Base-by-base conservation (phyloP, 2,329 filamentous ascomycete species). In the Colletotrichum aenigma region DNA sequence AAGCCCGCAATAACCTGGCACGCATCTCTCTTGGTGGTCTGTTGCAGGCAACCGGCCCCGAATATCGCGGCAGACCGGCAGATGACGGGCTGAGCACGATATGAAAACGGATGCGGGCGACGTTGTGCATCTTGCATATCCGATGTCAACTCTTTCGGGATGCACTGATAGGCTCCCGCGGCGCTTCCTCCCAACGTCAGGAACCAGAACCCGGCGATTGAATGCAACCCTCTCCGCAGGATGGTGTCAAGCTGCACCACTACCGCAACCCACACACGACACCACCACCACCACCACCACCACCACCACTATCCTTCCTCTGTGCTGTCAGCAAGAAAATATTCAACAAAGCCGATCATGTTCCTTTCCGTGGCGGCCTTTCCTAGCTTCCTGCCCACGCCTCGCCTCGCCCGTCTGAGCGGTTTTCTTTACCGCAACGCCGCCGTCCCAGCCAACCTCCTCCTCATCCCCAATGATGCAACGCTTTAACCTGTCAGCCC, bases 201-300 rank as follows among this genome's bases (percentile, higher is more conserved):
- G 74, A 66, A 76, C 71, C 58, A 61, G 30, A 21, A 61, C 36
- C 55, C 38, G 36, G 52, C 70, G 56, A 26, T 52, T 76, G 66
- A 66, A 70, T 75, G 71, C 71, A 76, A 76, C 71, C 74, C 60
- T 66, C 65, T 36, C 71, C 66, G 66, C 71, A 75, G 58, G 69
- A 60, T 65, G 73, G 55, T 67, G 68, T 75, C 61, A 61, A 62
- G 24, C 61, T 75, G 72, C 72, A 30, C 71, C 60, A 65, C 62
- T 34, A 65, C 18, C 52, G 48, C 34, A 48, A 21, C 66, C 38
- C 9, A 32, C 56, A 26, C 56, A 48, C 64, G 28, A 48, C 43
- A 66, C 60, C 38, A 38, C 43, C 60, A 43, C 60, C 38, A 38
- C 43, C 60, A 43, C 38, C 52, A 56, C 34, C 30, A 48, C 18